phyloP scores from a whole-genome alignment of 345 rosid genomes.

The Eucalyptus erythrocorys region DNA sequence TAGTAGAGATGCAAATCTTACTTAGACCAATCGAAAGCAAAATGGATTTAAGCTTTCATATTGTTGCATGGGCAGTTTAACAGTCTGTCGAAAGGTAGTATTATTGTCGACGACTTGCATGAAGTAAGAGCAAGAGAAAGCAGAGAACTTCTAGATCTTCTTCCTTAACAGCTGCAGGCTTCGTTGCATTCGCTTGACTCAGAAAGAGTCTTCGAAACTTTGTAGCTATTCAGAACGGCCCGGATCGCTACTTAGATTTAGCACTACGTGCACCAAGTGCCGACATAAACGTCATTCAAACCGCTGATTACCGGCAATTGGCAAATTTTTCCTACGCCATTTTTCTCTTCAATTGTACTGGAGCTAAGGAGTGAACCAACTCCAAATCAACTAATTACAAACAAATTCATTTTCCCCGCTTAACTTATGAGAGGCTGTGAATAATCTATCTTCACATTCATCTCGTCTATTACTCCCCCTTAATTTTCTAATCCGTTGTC shows the following conservation, averaged over 20 bases:
- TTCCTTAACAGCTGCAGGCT: neutral
- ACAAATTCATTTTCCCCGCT: neutral
- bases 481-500: too few species aligned
- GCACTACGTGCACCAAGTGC: too few species aligned
- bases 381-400: neutral
- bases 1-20: neutral
- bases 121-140: neutral
- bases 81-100: neutral
- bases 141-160: neutral
- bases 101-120: neutral
- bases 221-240: neutral
- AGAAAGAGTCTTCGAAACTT: neutral
- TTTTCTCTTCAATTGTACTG: too few species aligned
- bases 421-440: neutral
- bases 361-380: neutral
- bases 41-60: neutral
- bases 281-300: too few species aligned
- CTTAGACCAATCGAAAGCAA: neutral
- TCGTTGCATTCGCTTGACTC: neutral
- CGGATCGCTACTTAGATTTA: neutral
- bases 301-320: too few species aligned
- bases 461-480: neutral
- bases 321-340: too few species aligned
- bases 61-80: neutral
- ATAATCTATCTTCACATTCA: neutral